Conservation (phyloP, 352 stramenopile genomes). For the Globisporangium polare region DNA sequence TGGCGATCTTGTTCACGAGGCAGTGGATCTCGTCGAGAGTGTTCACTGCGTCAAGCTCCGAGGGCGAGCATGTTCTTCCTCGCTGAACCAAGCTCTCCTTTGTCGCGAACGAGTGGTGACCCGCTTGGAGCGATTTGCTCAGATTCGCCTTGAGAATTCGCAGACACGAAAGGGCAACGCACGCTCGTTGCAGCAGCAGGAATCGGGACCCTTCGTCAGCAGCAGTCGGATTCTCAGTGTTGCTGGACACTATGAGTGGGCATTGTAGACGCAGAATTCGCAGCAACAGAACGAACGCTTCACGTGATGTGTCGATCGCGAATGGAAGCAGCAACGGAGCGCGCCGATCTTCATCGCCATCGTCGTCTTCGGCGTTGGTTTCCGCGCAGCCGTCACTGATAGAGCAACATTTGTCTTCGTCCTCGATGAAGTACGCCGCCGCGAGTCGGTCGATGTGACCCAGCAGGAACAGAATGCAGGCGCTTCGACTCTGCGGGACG, state of each 20-base stretch:
- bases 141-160: constrained; percentile 47
- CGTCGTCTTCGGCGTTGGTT: not conserved
- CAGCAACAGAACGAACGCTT: constrained; percentile 24
- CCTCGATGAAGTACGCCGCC: constrained; percentile 21
- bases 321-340: constrained; percentile 28
- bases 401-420: not conserved
- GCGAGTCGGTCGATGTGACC: constrained; percentile 43
- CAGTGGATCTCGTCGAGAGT: constrained; percentile 9
- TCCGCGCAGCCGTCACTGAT: not conserved
- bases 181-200: constrained; percentile 15
- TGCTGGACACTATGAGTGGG: not conserved
- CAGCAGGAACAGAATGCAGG: constrained; percentile 35
- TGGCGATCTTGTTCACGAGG: constrained; percentile 4
- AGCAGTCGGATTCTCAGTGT: not conserved
- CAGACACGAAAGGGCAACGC: constrained; percentile 32
- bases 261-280: constrained; percentile 21
- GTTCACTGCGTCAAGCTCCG: not conserved
- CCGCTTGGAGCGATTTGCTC: constrained; percentile 17
- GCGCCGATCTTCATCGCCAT: not conserved
- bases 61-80: not conserved
- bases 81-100: not conserved
- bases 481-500: constrained; percentile 9
- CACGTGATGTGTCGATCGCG: constrained; percentile 31
- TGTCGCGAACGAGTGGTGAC: not conserved
- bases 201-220: not conserved